phyloP scores from a whole-genome alignment of 2,329 filamentous ascomycete species.

The Epichloe aotearoae region DNA sequence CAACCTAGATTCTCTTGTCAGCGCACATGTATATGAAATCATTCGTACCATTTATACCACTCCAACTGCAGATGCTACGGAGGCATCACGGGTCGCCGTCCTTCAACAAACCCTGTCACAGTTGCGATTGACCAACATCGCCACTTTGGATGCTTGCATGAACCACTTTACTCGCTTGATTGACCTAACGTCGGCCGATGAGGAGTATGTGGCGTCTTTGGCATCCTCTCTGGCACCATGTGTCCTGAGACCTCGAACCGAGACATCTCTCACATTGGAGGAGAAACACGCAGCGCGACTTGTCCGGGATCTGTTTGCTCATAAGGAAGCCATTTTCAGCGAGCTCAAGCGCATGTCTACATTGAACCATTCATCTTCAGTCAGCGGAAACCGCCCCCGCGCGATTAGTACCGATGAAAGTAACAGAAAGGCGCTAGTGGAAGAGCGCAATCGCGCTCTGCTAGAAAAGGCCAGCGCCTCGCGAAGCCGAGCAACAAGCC shows the following conservation, averaged over 20 bases:
- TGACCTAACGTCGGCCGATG: conserved; percentile 90
- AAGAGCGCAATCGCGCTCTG: conserved; percentile 77
- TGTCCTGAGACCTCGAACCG: conserved; percentile 72
- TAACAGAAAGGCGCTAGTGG: conserved; percentile 85
- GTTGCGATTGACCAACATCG: conserved; percentile 90
- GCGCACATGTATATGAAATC: conserved; percentile 96
- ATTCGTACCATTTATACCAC: conserved; percentile 93
- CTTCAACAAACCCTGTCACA: conserved; percentile 93
- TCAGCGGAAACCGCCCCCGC: conserved; percentile 50
- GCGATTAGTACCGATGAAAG: conserved; percentile 93
- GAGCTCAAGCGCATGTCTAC: conserved; percentile 85
- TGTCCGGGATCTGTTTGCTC: conserved; percentile 78
- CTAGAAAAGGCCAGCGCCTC: conserved; percentile 51
- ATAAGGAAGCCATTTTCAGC: conserved; percentile 92
- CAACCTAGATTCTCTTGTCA: conserved; percentile 78
- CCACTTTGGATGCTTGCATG: conserved; percentile 94
- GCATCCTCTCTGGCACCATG: conserved; percentile 69
- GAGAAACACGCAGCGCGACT: conserved; percentile 87
- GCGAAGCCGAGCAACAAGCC: conserved; percentile 62
- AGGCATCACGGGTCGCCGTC: conserved; percentile 72
- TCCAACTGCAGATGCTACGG: conserved; percentile 60
- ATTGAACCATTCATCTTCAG: conserved; percentile 50
- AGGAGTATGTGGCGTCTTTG: conserved; percentile 64
- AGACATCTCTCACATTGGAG: conserved; percentile 87
- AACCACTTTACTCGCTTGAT: conserved; percentile 96